Conservation (phyloP, 2,329 filamentous ascomycete species). For the Cladosporium oxysporum region DNA sequence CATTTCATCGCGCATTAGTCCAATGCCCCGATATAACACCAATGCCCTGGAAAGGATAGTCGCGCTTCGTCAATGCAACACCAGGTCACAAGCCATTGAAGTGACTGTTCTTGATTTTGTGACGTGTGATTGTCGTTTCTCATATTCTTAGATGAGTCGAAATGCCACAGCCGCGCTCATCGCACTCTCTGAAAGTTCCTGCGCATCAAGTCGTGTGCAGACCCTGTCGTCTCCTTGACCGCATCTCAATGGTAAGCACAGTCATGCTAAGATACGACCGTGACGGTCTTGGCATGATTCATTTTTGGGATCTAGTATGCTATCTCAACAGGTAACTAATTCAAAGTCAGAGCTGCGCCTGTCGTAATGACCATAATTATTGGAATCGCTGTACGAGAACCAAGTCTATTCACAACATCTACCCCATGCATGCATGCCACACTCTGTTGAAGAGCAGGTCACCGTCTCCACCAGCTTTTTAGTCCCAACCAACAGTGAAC, state of each 20-base stretch:
- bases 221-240: not conserved
- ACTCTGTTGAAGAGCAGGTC: not conserved
- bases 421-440: not conserved
- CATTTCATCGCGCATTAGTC: not conserved
- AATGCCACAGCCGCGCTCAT: not conserved
- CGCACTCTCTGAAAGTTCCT: not conserved
- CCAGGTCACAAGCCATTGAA: not conserved
- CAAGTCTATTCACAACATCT: not conserved
- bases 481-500: slow-evolving; percentile 4
- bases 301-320: too few relatives aligned
- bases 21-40: not conserved
- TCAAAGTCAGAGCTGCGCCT: not conserved
- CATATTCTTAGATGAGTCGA: not conserved
- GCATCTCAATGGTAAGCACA: not conserved
- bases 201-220: not conserved
- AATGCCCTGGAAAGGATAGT: not conserved
- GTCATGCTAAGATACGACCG: not conserved
- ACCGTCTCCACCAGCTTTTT: not conserved
- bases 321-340: too few relatives aligned
- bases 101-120: not conserved
- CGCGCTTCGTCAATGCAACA: not conserved
- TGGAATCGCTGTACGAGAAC: not conserved
- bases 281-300: not conserved
- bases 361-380: not conserved
- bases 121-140: not conserved